Evolutionary conservation across 495 filamentous ascomycete species (phyloP).

Genomic region (Glonium stellatum): DNA sequence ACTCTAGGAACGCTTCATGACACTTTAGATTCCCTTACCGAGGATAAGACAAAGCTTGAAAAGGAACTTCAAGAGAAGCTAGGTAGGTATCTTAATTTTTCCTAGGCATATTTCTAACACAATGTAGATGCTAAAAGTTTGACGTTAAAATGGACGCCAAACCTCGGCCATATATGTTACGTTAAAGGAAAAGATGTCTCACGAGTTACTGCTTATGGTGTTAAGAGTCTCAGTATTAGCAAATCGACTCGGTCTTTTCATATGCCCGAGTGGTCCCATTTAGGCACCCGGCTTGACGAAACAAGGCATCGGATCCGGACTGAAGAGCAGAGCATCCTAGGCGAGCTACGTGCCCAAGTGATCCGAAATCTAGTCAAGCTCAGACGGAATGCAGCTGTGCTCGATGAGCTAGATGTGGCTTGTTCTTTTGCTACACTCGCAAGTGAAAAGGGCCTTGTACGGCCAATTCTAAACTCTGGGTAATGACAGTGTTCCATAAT

Average conservation of each 20-base stretch:
- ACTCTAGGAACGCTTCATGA: conserved; percentile 59
- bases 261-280: conserved; percentile 69
- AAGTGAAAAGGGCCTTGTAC: conserved; percentile 59
- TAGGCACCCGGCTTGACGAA: conserved; percentile 69
- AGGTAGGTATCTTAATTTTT: conserved; percentile 1
- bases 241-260: conserved; percentile 83
- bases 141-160: conserved; percentile 75
- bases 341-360: conserved; percentile 62
- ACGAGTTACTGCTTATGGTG: conserved; percentile 27
- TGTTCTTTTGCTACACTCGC: conserved; percentile 78
- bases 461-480: conserved; percentile 59
- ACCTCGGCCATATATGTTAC: conserved; percentile 81
- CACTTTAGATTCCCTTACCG: conserved; percentile 50
- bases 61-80: conserved; percentile 51
- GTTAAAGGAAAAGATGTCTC: conserved; percentile 72
- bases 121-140: conserved; percentile 37
- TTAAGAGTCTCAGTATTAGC: conserved; percentile 58
- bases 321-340: conserved; percentile 73
- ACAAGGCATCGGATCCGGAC: conserved; percentile 64
- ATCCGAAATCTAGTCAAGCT: conserved; percentile 72
- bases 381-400: conserved; percentile 75
- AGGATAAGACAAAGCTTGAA: conserved; percentile 54
- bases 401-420: conserved; percentile 87
- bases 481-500: background rate
- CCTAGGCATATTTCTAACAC: background rate